phyloP scores from a whole-genome alignment of 805 yeast genomes.

The Zygosaccharomyces bisporus region DNA sequence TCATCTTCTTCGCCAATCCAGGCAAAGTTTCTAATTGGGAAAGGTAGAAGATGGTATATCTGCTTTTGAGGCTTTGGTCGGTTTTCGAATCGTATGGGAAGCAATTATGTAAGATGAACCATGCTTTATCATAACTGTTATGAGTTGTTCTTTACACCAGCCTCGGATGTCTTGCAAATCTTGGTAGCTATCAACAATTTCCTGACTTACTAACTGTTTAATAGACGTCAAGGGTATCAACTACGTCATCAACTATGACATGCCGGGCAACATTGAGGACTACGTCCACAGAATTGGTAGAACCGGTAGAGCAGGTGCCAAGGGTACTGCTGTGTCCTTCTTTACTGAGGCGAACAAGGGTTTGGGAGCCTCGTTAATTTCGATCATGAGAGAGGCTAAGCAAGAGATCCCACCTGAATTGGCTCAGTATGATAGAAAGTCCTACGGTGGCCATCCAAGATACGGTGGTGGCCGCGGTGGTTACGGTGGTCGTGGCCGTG shows the following conservation, averaged over 20 bases:
- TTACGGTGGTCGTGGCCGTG: conserved; percentile 47
- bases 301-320: conserved; percentile 98
- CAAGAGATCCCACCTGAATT: conserved; percentile 83
- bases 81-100: conserved; percentile 5
- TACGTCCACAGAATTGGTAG: conserved; percentile 98
- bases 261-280: conserved; percentile 98
- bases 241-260: conserved; percentile 88
- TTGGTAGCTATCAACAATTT: conserved; percentile 6
- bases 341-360: conserved; percentile 85
- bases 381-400: conserved; percentile 91
- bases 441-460: conserved; percentile 61
- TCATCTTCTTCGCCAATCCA: not conserved
- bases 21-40: not conserved
- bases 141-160: not conserved
- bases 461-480: conserved; percentile 56
- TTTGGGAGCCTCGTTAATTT: conserved; percentile 85
- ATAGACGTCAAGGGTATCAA: conserved; percentile 96
- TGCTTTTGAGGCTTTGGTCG: not conserved
- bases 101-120: conserved; percentile 8
- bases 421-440: conserved; percentile 69
- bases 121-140: conserved; percentile 5
- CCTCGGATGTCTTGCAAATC: conserved; percentile 5
- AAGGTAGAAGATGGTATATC: not conserved
- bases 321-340: conserved; percentile 92
- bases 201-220: conserved; percentile 27